Evolutionary conservation across 352 stramenopile genomes (phyloP), one percentile per base, ranked within the genome.

Genomic region (Phytophthora sp.): DNA sequence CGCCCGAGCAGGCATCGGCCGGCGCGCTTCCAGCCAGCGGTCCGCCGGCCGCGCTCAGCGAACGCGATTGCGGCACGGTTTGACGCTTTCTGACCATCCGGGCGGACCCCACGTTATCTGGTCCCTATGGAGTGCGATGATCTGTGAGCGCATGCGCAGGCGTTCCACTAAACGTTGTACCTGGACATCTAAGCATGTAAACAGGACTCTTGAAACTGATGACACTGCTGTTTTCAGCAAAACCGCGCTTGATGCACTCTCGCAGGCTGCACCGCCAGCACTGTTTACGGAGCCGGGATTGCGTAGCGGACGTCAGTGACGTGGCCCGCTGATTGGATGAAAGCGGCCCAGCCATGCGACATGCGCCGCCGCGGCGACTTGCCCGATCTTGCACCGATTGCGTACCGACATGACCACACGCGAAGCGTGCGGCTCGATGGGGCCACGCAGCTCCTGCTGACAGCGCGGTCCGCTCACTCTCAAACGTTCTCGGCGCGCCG

Each of bases 381-480:
- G 52, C 52, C 52, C 52, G 52, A 48, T 60, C 52, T 52, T 60
- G 52, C 35, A 58, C 39, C 50, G 50, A 26, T 48, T 46, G 46
- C 37, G 45, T 32, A 37, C 28, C 18, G 31, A 50, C 20, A 30
- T 32, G n/a, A 30, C n/a, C n/a, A n/a, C n/a, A n/a, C n/a, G n/a
- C n/a, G n/a, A n/a, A n/a, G n/a, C n/a, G n/a, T n/a, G n/a, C n/a
- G n/a, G n/a, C n/a, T n/a, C n/a, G n/a, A n/a, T n/a, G n/a, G n/a
- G n/a, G n/a, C n/a, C n/a, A n/a, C n/a, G n/a, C n/a, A n/a, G n/a
- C n/a, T n/a, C n/a, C n/a, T n/a, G 32, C 5, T 15, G 11, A 23
- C 10, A 15, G 24, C 35, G n/a, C n/a, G n/a, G n/a, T n/a, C n/a
- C n/a, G 48, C 43, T 69, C 61, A 69, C 60, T 69, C 55, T 34